Evolutionary conservation across 73 alveolate species (phyloP), one percentile per base, ranked within the genome.

Genomic region (Symbiodinium natans): DNA sequence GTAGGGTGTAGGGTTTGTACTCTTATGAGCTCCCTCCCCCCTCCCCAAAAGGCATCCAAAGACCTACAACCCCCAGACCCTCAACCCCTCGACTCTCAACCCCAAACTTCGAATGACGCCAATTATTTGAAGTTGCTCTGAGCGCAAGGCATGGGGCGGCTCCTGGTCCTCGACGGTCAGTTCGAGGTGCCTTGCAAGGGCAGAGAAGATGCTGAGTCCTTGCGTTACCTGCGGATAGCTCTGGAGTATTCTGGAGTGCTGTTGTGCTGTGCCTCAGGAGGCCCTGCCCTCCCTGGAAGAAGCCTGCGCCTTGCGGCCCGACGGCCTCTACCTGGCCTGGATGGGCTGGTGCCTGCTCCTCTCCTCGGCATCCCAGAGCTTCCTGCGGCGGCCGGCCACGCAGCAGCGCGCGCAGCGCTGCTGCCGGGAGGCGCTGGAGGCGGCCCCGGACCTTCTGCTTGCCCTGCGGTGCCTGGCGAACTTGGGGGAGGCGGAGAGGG

Each of bases 401-500:
- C 97, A 71, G 87, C 87, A 90, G 39, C 73, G 97, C 36, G 73
- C 77, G 29, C 27, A 2, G 29, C 23, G 17, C 56, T 41, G 80
- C 88, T 90, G 97, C 87, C 46, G 71, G 97, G 87, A 36, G 54
- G 46, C 48, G 36, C 77, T 63, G 36, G 25, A 63, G 77, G 77
- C 77, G 34, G 36, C 77, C 31, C 36, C 85, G 48, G 77, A 41
- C 86, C 43, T 52, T 19, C 29, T 46, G 23, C 29, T 90, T 87
- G 88, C 97, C 29, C 54, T 52, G 52, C 97, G 80, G n/a, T 90
- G 97, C 88, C 63, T 68, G 80, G 80, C 52, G n/a, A 68, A 41
- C 31, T 19, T 90, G 80, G 77, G 77, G 31, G 88, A 90, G 29
- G 71, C 73, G 41, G 87, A 41, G 17, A 4, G n/a, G 15, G 39